phyloP scores from a whole-genome alignment of 2,329 filamentous ascomycete genomes.

The Colletotrichum plurivorum region DNA sequence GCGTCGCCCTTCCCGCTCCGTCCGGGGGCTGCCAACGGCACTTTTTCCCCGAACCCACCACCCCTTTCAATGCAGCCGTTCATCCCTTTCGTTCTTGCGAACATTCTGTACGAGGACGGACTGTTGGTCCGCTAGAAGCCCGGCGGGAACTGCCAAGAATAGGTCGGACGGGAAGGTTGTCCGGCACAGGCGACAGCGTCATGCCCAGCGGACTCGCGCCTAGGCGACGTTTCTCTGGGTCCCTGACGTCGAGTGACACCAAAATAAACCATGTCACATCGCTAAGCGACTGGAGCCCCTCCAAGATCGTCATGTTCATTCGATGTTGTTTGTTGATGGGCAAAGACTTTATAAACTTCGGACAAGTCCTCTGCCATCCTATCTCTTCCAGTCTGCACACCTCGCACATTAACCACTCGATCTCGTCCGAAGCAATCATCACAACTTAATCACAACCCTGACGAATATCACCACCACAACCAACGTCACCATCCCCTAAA shows the following conservation, averaged over 20 bases:
- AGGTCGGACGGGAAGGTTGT: background rate
- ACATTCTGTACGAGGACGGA: no score
- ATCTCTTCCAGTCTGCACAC: no score
- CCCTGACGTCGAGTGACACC: constrained; percentile 14
- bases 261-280: background rate
- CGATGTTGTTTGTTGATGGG: no score
- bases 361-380: no score
- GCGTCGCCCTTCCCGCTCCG: constrained; percentile 1
- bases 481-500: background rate
- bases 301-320: no score
- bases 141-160: constrained; percentile 25
- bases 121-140: background rate
- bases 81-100: no score
- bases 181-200: constrained; percentile 12
- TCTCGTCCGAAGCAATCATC: no score
- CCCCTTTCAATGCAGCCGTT: no score
- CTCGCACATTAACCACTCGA: no score
- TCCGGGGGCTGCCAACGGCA: no score
- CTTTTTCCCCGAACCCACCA: no score
- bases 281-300: background rate
- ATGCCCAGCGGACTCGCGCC: constrained; percentile 10
- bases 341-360: no score
- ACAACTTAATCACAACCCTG: background rate
- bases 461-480: background rate
- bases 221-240: constrained; percentile 4